Evolutionary conservation across 306 rosid species (phyloP).

Genomic region (Mimosa bimucronata): DNA sequence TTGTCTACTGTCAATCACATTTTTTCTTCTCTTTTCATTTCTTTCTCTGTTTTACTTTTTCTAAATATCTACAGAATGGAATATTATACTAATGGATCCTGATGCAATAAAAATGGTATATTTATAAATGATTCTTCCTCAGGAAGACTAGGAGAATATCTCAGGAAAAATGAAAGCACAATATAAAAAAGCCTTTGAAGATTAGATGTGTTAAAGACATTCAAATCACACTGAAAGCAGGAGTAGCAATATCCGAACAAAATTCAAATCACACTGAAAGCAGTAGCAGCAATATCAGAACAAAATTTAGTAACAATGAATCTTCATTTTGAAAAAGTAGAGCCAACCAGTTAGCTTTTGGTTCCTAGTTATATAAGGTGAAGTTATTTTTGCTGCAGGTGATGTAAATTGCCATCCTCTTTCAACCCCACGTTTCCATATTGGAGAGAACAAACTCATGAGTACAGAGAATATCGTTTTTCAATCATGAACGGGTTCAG

Average conservation of each 20-base stretch:
- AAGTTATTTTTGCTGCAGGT: conserved; percentile 50
- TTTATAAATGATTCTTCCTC: background rate
- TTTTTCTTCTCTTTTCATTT: background rate
- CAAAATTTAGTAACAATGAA: background rate
- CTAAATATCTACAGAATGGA: background rate
- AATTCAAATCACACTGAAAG: background rate
- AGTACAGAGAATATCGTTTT: background rate
- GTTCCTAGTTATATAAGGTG: conserved; percentile 74
- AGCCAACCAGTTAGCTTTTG: conserved; percentile 24
- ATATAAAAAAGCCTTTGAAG: background rate
- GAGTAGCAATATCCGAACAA: conserved; percentile 22
- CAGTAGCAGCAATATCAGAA: conserved; percentile 22
- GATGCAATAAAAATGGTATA: background rate
- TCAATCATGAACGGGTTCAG: background rate
- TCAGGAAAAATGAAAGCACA: background rate
- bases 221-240: background rate
- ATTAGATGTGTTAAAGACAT: background rate
- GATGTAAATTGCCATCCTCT: background rate
- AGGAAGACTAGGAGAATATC: background rate
- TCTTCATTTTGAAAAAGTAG: conserved; percentile 18
- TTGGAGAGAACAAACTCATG: background rate
- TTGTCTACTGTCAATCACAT: background rate
- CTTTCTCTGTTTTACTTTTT: background rate
- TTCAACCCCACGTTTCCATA: background rate
- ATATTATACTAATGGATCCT: background rate